phyloP scores from a whole-genome alignment of 1,284 basidiomycete genomes.

The Entoloma clypeatum region DNA sequence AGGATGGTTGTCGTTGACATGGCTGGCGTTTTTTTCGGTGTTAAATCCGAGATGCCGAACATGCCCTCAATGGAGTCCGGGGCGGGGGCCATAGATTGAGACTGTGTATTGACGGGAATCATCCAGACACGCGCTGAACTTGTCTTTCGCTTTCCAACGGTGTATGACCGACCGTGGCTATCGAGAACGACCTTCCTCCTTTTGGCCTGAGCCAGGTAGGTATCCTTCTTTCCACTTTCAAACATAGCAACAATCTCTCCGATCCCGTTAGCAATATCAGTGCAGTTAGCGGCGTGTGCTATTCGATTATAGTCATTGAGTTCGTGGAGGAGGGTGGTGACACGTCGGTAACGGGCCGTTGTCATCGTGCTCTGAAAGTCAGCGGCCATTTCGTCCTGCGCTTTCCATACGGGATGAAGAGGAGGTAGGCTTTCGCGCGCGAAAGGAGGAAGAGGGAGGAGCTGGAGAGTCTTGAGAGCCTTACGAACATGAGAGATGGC shows the following conservation, averaged over 20 bases:
- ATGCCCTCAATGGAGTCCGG: slow-evolving; percentile 21
- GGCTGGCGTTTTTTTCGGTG: slow-evolving; percentile 15
- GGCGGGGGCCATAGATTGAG: slow-evolving; percentile 13
- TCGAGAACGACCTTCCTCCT: slow-evolving; percentile 63
- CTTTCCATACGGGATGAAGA: slow-evolving; percentile 66
- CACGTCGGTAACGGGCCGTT: slow-evolving; percentile 68
- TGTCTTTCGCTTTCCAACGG: slow-evolving; percentile 82
- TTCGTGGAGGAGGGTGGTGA: slow-evolving; percentile 65
- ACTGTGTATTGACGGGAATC: slow-evolving; percentile 59
- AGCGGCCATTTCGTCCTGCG: slow-evolving; percentile 52
- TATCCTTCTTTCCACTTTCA: slow-evolving; percentile 59
- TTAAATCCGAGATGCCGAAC: slow-evolving; percentile 21
- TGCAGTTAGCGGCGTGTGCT: slow-evolving; percentile 59
- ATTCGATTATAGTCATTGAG: slow-evolving; percentile 72
- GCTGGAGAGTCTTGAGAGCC: slow-evolving; percentile 61
- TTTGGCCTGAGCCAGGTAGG: slow-evolving; percentile 49
- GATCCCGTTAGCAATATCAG: slow-evolving; percentile 55
- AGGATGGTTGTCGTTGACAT: slow-evolving; percentile 60
- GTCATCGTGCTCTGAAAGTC: slow-evolving; percentile 63
- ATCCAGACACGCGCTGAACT: slow-evolving; percentile 91
- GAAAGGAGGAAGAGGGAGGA: slow-evolving; percentile 76
- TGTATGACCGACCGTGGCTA: slow-evolving; percentile 75
- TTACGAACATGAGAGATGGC: slow-evolving; percentile 57
- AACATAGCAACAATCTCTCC: slow-evolving; percentile 58
- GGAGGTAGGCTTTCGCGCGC: slow-evolving; percentile 59